phyloP scores from a whole-genome alignment of 768 basidiomycete genomes.

The Paxillus involutus region DNA sequence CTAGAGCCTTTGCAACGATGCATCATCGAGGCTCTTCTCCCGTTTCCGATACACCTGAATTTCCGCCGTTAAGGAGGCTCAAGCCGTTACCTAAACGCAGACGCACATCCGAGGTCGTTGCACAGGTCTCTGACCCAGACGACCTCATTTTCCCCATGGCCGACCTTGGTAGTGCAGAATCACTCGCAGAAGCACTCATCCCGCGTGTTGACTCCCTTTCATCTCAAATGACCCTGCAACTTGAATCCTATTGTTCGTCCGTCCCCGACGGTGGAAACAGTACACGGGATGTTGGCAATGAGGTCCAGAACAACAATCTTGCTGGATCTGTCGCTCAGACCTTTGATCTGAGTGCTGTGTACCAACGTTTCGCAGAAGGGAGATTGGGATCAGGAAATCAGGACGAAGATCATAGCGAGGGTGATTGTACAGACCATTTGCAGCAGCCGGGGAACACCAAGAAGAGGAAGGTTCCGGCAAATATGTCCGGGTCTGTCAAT shows the following conservation, averaged over 20 bases:
- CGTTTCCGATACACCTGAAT: conserved; percentile 65
- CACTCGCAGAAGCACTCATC: conserved; percentile 57
- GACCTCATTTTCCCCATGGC: conserved; percentile 31
- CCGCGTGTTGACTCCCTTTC: conserved; percentile 57
- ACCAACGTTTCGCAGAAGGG: conserved; percentile 25
- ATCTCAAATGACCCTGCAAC: conserved; percentile 56
- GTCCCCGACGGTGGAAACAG: conserved; percentile 41
- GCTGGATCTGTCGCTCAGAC: conserved; percentile 21
- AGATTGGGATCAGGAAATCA: conserved; percentile 31
- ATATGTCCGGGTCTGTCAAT: conserved; percentile 41
- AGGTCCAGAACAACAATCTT: conserved; percentile 15
- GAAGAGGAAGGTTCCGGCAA: conserved; percentile 84
- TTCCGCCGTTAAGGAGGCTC: conserved; percentile 60
- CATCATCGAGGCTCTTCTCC: conserved; percentile 53
- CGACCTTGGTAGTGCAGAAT: conserved; percentile 40
- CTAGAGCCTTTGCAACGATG: conserved; percentile 35
- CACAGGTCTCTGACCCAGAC: conserved; percentile 25
- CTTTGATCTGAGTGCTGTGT: conserved; percentile 28
- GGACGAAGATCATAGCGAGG: conserved; percentile 56
- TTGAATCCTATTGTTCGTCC: conserved; percentile 57
- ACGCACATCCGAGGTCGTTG: conserved; percentile 44
- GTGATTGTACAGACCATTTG: conserved; percentile 66
- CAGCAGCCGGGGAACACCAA: conserved; percentile 83
- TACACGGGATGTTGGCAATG: conserved; percentile 35
- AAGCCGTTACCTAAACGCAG: conserved; percentile 81